These are phyloP conservation scores for Barnettozyma pratensis DNA, from an alignment of 805 yeast species.

Conservation along the genomic window DNA sequence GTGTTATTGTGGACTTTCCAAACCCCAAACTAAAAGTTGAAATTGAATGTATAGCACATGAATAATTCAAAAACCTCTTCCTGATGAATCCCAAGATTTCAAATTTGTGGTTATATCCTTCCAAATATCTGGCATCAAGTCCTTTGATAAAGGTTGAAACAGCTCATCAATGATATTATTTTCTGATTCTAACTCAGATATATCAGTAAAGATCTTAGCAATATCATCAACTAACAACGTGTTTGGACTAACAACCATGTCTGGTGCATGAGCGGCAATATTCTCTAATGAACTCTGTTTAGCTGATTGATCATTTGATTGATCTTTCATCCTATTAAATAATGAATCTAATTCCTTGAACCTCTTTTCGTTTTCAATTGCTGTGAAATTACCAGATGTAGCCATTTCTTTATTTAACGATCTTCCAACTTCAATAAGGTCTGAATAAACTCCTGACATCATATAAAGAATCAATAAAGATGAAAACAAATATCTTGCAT, in stretches of 20 bases:
- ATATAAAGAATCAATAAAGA: conserved; percentile 29
- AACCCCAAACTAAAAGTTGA: conserved; percentile 46
- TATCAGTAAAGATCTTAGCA: conserved; percentile 16
- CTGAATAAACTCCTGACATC: conserved; percentile 21
- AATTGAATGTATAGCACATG: conserved; percentile 41
- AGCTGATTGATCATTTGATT: not conserved
- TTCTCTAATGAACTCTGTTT: too few relatives aligned
- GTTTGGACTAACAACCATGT: conserved; percentile 15
- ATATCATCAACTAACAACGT: conserved; percentile 17
- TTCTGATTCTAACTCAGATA: conserved; percentile 6
- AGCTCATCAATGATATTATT: conserved; percentile 6
- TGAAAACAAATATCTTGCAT: conserved; percentile 33
- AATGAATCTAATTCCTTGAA: conserved; percentile 23
- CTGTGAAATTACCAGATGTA: conserved; percentile 28
- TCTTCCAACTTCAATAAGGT: conserved; percentile 20
- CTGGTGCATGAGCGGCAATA: not conserved
- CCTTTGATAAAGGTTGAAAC: conserved; percentile 18
- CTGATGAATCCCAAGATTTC: conserved; percentile 20
- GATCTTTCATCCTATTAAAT: conserved; percentile 13
- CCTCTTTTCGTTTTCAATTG: conserved; percentile 26
- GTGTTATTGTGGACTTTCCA: conserved; percentile 48
- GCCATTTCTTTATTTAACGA: conserved; percentile 24
- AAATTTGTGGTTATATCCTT: conserved; percentile 17
- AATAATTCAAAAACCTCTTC: conserved; percentile 4
- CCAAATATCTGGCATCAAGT: conserved; percentile 19